Percentiles rank a stretch among this genome's conserved stretches.
These are phyloP conservation scores for Pythium utonaiense DNA, from an alignment of 352 stramenopile genomes.

Conservation along the genomic window DNA sequence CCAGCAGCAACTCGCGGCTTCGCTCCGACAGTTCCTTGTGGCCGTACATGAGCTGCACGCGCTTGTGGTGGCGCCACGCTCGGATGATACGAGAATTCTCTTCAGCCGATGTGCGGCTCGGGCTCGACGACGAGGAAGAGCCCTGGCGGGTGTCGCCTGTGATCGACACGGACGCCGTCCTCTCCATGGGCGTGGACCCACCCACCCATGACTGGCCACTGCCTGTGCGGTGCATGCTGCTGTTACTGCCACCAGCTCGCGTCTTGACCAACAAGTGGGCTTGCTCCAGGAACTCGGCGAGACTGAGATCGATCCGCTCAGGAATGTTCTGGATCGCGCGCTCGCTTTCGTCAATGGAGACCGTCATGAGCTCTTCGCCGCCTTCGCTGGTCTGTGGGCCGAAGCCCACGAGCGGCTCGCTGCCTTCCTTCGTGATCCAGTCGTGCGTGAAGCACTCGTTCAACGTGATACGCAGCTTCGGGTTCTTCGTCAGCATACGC, in stretches of 20 bases:
- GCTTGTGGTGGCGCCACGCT: conserved; percentile 84
- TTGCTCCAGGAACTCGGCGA: conserved; percentile 69
- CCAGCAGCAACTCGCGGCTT: conserved; percentile 75
- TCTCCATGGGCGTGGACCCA: conserved; percentile 2
- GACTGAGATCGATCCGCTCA: conserved; percentile 74
- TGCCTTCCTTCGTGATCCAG: conserved; percentile 92
- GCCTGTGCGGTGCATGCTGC: conserved; percentile 15
- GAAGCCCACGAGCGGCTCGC: conserved; percentile 60
- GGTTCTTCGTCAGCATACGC: conserved; percentile 90
- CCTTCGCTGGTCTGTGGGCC: conserved; percentile 40
- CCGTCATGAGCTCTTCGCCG: conserved; percentile 51
- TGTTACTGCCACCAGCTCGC: conserved; percentile 19
- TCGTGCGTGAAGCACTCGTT: conserved; percentile 88
- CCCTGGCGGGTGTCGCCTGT: conserved; percentile 18
- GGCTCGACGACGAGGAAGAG: conserved; percentile 40
- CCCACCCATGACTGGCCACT: conserved; percentile 19
- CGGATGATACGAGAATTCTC: conserved; percentile 79
- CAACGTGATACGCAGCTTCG: conserved; percentile 70
- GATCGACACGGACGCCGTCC: conserved; percentile 9
- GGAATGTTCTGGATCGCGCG: conserved; percentile 85
- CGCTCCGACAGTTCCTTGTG: conserved; percentile 82
- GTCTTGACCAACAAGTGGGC: conserved; percentile 79
- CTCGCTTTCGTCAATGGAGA: conserved; percentile 83
- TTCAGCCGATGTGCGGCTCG: conserved; percentile 56
- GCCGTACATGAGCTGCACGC: conserved; percentile 83